phyloP scores from a whole-genome alignment of 2,329 filamentous ascomycete species.

The Alternaria ethzedia region DNA sequence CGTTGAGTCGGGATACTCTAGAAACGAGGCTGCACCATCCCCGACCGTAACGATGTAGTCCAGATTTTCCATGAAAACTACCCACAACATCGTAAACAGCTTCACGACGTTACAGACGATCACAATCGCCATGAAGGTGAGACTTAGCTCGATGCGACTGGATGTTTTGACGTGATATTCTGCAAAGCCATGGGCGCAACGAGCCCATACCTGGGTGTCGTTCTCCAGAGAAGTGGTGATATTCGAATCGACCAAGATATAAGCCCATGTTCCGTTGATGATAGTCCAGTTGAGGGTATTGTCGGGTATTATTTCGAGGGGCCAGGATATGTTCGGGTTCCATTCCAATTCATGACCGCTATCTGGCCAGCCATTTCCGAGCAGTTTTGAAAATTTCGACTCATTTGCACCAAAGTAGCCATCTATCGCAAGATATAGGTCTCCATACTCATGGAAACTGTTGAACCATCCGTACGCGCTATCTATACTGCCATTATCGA shows the following conservation, averaged over 20 bases:
- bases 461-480: neutral
- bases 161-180: neutral
- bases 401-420: neutral
- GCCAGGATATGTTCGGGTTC: neutral
- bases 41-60: neutral
- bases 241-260: neutral
- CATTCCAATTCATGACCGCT: neutral
- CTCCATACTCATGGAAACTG: neutral
- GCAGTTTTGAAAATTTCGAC: neutral
- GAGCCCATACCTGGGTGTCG: neutral
- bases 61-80: neutral
- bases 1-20: neutral
- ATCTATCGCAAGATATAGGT: neutral
- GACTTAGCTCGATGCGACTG: conserved; percentile 19
- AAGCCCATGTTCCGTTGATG: neutral
- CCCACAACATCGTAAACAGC: conserved; percentile 10
- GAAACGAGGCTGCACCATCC: neutral
- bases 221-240: neutral
- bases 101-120: conserved; percentile 25
- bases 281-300: neutral
- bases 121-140: conserved; percentile 20
- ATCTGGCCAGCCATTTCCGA: neutral
- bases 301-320: neutral
- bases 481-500: neutral
- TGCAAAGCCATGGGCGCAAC: neutral